Percentiles rank a stretch among this genome's conserved stretches.
Evolutionary conservation across 139 green algal species (phyloP).

Genomic region (Axilococcus clingmanii): DNA sequence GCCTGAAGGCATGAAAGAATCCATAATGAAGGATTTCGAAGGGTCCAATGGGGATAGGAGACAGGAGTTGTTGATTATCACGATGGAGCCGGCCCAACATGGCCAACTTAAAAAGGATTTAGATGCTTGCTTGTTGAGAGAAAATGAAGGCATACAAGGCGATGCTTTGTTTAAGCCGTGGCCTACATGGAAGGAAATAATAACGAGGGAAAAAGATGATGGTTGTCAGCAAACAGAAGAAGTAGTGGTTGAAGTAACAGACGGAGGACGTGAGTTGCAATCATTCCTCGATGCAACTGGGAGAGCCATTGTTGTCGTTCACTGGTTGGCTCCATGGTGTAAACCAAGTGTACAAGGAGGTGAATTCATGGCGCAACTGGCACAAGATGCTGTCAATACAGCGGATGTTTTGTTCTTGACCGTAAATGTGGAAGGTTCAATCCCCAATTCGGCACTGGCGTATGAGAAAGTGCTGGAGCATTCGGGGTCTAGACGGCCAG

Average conservation of each 20-base stretch:
- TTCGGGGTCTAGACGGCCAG: background rate
- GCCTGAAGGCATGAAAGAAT: constrained; percentile 18
- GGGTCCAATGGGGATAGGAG: constrained; percentile 19
- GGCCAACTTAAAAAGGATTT: constrained; percentile 34
- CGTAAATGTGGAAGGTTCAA: constrained; percentile 36
- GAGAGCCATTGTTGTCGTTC: constrained; percentile 20
- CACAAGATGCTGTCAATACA: constrained; percentile 1
- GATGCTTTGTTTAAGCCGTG: constrained; percentile 49
- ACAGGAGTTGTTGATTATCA: constrained; percentile 77
- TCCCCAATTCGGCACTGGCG: constrained; percentile 31
- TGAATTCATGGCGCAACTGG: constrained; percentile 10
- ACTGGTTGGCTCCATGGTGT: constrained; percentile 53
- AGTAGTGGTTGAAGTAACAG: constrained; percentile 22
- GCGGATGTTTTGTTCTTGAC: constrained; percentile 6
- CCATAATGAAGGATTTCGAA: constrained; percentile 39
- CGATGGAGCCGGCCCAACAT: constrained; percentile 45
- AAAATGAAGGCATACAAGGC: constrained; percentile 6
- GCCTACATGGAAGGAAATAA: constrained; percentile 31
- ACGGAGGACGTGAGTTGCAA: constrained; percentile 41
- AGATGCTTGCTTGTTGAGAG: constrained; percentile 46
- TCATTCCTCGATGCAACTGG: constrained; percentile 22
- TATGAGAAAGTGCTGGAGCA: constrained; percentile 36
- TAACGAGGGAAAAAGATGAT: constrained; percentile 20
- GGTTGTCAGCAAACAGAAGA: no score
- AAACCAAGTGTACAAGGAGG: constrained; percentile 11